Conservation (phyloP, 495 filamentous ascomycete genomes). For the Symbiotaphrina buchneri region DNA sequence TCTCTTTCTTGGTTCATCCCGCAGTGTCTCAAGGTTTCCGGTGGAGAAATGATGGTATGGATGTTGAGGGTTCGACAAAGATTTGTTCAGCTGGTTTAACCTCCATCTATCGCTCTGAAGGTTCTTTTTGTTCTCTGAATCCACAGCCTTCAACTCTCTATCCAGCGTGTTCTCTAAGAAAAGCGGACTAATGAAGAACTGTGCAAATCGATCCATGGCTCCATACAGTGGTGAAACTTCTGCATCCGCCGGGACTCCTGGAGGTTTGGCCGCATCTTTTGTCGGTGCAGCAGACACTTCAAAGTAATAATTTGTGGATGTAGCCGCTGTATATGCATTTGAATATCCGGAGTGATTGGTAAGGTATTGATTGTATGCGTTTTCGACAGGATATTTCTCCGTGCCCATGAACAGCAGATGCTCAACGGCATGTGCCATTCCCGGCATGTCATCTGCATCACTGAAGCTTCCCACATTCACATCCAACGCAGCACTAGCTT, state of each 20-base stretch:
- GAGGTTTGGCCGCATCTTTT: slow-evolving; percentile 20
- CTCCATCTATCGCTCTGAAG: slow-evolving; percentile 91
- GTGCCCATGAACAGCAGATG: slow-evolving; percentile 97
- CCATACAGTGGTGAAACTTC: slow-evolving; percentile 63
- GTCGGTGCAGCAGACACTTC: slow-evolving; percentile 58
- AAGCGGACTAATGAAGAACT: slow-evolving; percentile 88
- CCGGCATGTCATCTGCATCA: slow-evolving; percentile 78
- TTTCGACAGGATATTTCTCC: slow-evolving; percentile 92
- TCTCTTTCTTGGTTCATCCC: slow-evolving; percentile 56
- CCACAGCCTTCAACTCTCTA: slow-evolving; percentile 76
- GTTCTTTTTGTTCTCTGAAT: slow-evolving; percentile 99
- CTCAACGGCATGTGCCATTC: slow-evolving; percentile 79
- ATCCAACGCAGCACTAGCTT: slow-evolving; percentile 85
- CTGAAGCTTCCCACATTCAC: slow-evolving; percentile 93
- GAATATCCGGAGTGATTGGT: slow-evolving; percentile 73
- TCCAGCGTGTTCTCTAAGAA: slow-evolving; percentile 82
- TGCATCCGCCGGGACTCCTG: not conserved
- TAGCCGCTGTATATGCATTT: slow-evolving; percentile 85
- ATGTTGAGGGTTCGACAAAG: slow-evolving; percentile 70
- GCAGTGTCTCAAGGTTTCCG: slow-evolving; percentile 74
- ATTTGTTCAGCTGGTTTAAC: slow-evolving; percentile 77
- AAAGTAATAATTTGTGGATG: slow-evolving; percentile 96
- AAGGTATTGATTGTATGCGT: slow-evolving; percentile 87
- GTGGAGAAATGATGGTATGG: slow-evolving; percentile 96
- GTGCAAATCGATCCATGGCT: slow-evolving; percentile 84